These are phyloP conservation scores for Fusarium circinatum DNA, from an alignment of 2,329 filamentous ascomycete species.

Conservation along the genomic window DNA sequence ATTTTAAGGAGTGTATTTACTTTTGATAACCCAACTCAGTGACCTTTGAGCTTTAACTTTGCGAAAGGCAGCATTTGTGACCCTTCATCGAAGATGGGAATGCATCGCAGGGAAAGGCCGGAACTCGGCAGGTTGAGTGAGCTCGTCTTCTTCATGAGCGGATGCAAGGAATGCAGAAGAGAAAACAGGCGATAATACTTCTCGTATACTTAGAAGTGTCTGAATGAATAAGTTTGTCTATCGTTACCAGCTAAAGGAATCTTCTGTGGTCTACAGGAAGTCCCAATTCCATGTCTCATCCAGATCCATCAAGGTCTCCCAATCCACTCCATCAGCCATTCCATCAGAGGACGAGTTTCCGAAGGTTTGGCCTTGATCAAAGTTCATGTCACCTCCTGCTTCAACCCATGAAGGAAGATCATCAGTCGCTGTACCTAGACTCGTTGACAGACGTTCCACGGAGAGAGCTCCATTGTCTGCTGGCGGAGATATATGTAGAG, in stretches of 20 bases:
- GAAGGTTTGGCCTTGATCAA: not conserved
- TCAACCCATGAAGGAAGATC: constrained; percentile 22
- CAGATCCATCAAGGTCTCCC: constrained; percentile 32
- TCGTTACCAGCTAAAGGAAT: not conserved
- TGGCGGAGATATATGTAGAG: not conserved
- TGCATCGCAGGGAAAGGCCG: not conserved
- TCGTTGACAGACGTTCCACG: constrained; percentile 10
- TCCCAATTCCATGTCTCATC: constrained; percentile 32
- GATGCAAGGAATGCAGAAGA: not conserved
- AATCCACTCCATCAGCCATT: constrained; percentile 16
- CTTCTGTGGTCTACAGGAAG: constrained; percentile 11
- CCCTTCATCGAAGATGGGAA: not conserved
- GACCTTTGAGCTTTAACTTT: not conserved
- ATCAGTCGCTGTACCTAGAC: not conserved
- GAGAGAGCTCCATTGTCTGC: not conserved
- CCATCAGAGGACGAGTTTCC: not conserved
- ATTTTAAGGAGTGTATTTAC: not conserved
- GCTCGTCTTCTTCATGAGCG: not conserved
- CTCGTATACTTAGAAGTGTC: not conserved
- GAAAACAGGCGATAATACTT: fast-evolving
- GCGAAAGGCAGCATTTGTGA: not conserved
- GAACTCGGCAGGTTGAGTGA: constrained; percentile 14
- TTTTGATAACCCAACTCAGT: not conserved
- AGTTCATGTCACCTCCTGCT: not conserved
- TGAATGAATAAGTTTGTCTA: not conserved